Conservation (phyloP, 208 protist genomes). For the Crithidia fasciculata region DNA sequence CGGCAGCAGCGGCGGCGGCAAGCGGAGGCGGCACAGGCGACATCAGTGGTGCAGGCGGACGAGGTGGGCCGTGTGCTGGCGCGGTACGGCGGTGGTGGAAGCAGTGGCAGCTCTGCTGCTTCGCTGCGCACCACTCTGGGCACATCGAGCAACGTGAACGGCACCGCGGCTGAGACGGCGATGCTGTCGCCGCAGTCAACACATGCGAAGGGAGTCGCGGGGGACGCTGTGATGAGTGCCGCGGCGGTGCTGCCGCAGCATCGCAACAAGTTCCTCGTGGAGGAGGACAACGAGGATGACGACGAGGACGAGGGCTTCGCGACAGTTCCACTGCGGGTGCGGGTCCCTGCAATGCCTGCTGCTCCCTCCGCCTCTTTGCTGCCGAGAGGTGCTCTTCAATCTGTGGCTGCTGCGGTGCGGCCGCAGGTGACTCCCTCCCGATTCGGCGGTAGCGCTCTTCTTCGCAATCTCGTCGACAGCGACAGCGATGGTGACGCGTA, state of each 20-base stretch:
- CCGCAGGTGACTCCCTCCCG: background rate
- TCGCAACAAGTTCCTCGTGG: conserved; percentile 31
- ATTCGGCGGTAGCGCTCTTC: conserved; percentile 1
- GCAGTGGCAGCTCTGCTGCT: background rate
- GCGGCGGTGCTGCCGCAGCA: background rate
- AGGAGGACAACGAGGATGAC: conserved; percentile 18
- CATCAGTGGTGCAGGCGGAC: background rate
- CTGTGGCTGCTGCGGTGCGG: background rate
- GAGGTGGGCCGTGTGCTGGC: conserved; percentile 29
- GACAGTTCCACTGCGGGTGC: background rate
- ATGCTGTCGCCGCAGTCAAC: background rate
- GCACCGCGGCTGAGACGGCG: background rate
- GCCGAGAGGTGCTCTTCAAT: background rate
- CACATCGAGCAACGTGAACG: background rate
- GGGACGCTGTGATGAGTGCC: background rate
- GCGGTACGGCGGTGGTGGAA: conserved; percentile 31
- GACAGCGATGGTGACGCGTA: conserved; percentile 10
- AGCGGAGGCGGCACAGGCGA: conserved; percentile 6
- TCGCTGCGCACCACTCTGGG: too few species aligned
- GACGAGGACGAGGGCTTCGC: background rate
- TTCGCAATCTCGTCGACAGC: conserved; percentile 23
- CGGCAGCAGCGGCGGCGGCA: conserved; percentile 25
- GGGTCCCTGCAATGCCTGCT: background rate
- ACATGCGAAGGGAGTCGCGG: too few species aligned
- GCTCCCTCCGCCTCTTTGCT: background rate